phyloP scores from a whole-genome alignment of 768 basidiomycete species.

The Hericium erinaceus region DNA sequence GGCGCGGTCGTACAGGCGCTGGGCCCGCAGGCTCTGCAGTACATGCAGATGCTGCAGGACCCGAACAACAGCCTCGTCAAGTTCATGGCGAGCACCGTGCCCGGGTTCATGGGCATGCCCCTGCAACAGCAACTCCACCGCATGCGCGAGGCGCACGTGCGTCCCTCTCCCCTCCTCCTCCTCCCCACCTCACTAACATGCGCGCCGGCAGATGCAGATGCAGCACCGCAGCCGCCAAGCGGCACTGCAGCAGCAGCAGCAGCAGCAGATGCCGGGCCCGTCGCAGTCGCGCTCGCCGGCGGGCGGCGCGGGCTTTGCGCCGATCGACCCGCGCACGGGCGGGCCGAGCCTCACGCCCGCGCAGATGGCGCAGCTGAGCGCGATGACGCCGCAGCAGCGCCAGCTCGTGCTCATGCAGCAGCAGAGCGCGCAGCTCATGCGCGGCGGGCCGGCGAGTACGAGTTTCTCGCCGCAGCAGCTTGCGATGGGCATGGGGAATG shows the following conservation, averaged over 20 bases:
- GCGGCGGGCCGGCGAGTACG: background rate
- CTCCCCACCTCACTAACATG: background rate
- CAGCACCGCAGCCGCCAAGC: background rate
- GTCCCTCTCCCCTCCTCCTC: background rate
- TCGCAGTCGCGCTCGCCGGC: too few species aligned
- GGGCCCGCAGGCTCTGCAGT: slow-evolving; percentile 6
- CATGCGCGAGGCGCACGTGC: slow-evolving; percentile 6
- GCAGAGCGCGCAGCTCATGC: background rate
- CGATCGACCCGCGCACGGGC: background rate
- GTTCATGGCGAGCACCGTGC: slow-evolving; percentile 12
- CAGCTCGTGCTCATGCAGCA: background rate
- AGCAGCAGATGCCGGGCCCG: background rate
- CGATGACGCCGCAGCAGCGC: background rate
- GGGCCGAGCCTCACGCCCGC: background rate
- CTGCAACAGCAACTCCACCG: background rate
- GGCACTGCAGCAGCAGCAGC: background rate
- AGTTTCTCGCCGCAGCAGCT: too few species aligned
- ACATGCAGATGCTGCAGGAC: slow-evolving; percentile 13
- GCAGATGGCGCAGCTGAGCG: background rate
- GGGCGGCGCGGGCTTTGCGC: background rate
- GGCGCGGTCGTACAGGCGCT: slow-evolving; percentile 1
- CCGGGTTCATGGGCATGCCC: slow-evolving; percentile 9
- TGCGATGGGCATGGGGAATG: background rate
- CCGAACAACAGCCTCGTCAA: slow-evolving; percentile 12
- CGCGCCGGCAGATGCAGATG: background rate